phyloP scores from a whole-genome alignment of 1,284 basidiomycete species.

The Ganoderma boninense region DNA sequence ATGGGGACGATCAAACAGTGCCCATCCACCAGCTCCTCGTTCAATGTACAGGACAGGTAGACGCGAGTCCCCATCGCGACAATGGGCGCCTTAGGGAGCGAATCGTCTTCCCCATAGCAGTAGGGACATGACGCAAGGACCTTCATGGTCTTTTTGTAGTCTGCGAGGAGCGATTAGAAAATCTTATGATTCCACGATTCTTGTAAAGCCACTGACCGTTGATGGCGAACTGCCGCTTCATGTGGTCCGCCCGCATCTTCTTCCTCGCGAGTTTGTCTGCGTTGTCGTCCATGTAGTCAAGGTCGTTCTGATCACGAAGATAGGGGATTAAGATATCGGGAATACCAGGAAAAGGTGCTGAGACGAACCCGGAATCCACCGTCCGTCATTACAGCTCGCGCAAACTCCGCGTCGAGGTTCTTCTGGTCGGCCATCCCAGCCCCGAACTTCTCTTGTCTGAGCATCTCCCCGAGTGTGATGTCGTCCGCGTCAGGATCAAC shows the following conservation, averaged over 20 bases:
- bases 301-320: conserved; percentile 63
- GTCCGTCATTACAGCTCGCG: conserved; percentile 87
- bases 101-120: conserved; percentile 90
- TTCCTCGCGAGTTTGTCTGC: conserved; percentile 91
- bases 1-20: conserved; percentile 97
- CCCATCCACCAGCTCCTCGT: conserved; percentile 87
- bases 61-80: conserved; percentile 90
- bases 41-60: conserved; percentile 89
- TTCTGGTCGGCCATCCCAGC: conserved; percentile 93
- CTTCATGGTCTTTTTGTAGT: conserved; percentile 95
- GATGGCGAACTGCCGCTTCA: conserved; percentile 97
- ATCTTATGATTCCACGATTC: not conserved
- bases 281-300: conserved; percentile 98
- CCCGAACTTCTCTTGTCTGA: conserved; percentile 91
- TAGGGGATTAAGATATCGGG: too few relatives aligned
- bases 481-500: conserved; percentile 92
- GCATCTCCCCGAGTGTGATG: conserved; percentile 87
- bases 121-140: conserved; percentile 88
- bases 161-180: conserved; percentile 49
- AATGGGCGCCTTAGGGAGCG: conserved; percentile 84
- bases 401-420: conserved; percentile 90
- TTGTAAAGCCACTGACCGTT: conserved; percentile 65
- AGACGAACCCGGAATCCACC: conserved; percentile 80
- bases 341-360: not conserved
- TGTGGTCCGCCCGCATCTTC: conserved; percentile 95